Base-by-base conservation (phyloP, 805 yeast genomes). In the Tanozyma kutaoensis region DNA sequence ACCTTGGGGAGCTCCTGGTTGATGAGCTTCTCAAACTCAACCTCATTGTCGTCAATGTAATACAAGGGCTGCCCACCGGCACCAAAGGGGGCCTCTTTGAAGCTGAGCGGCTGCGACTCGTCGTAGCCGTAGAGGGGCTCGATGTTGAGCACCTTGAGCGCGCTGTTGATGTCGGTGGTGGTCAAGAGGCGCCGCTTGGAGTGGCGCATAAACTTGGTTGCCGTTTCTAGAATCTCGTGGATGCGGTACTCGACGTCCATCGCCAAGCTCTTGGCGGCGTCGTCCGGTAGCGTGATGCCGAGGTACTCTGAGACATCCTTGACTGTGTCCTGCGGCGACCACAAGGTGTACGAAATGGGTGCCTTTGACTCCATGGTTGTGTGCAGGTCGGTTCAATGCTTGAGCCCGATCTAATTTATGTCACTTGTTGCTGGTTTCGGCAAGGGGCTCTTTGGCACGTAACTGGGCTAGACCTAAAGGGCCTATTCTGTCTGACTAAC, bases 241-340 rank as follows among this genome's bases (percentile, higher is more conserved):
- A 91, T 81, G 35, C 98, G 69, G 50, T 93, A 91, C 55, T 91
- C 99, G n/a, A 91, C 93, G 48, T 91, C 99, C 98, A 91, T 91
- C 5, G 99, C 97, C 34, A 91, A 58, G 35, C 91, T 82, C 45
- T 84, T 81, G 25, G 95, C 79, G 2, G 88, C 94, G 33, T 93
- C 98, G 28, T 88, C 97, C 18, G 82, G 80, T 25, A 91, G 58
- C 31, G 59, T 72, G 20, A 91, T 64, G 2, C 98, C 98, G 8
- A 91, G 59, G 3, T 84, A 69, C 46, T 91, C 98, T 0, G 96
- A 95, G 11, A 82, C 95, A 58, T 91, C 98, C 43, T 76, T 79
- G 16, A 93, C 95, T 0, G 99, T 91, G 50, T 91, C 97, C 33
- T 80, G 76, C 6, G 97, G 96, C 8, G 97, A 86, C 98, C 97